Conservation (phyloP, 2,329 filamentous ascomycete genomes). For the Delphinella strobiligena region DNA sequence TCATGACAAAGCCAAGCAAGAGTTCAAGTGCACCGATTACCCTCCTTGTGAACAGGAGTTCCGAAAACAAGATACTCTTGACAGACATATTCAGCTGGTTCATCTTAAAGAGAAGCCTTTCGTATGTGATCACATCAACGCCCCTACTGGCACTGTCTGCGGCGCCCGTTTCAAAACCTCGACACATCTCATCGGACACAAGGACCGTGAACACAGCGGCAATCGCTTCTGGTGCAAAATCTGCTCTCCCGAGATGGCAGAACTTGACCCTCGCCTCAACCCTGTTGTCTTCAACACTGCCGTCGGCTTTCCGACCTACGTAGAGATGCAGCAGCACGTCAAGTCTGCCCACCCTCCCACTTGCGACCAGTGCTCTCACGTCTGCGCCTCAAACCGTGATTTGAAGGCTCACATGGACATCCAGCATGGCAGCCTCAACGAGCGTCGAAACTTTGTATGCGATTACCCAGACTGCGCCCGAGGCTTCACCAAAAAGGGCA, state of each 20-base stretch:
- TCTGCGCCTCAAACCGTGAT: constrained; percentile 53
- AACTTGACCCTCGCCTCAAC: constrained; percentile 17
- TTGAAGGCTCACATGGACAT: constrained; percentile 69
- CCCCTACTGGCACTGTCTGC: constrained; percentile 45
- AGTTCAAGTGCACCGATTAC: constrained; percentile 60
- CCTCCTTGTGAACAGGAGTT: constrained; percentile 65
- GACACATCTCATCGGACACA: constrained; percentile 58
- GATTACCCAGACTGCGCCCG: constrained; percentile 57
- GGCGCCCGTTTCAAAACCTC: constrained; percentile 60
- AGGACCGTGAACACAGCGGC: constrained; percentile 56
- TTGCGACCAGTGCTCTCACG: constrained; percentile 63
- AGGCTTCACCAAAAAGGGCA: constrained; percentile 72
- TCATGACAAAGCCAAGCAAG: constrained; percentile 61
- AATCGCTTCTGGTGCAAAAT: constrained; percentile 65
- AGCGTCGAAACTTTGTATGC: constrained; percentile 42
- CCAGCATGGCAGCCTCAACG: constrained; percentile 40
- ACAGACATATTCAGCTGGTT: constrained; percentile 66
- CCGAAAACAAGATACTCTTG: constrained; percentile 74
- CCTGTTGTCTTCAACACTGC: constrained; percentile 8
- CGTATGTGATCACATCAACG: constrained; percentile 50
- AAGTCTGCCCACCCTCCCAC: constrained; percentile 56
- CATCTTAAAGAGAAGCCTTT: constrained; percentile 65
- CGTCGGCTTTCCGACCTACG: constrained; percentile 54
- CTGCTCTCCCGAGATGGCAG: constrained; percentile 37
- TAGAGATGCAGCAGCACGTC: constrained; percentile 62